Percentiles rank a stretch among this genome's conserved stretches.
Evolutionary conservation across 805 yeast genomes (phyloP).

Genomic region (Nakazawaea wyomingensis): DNA sequence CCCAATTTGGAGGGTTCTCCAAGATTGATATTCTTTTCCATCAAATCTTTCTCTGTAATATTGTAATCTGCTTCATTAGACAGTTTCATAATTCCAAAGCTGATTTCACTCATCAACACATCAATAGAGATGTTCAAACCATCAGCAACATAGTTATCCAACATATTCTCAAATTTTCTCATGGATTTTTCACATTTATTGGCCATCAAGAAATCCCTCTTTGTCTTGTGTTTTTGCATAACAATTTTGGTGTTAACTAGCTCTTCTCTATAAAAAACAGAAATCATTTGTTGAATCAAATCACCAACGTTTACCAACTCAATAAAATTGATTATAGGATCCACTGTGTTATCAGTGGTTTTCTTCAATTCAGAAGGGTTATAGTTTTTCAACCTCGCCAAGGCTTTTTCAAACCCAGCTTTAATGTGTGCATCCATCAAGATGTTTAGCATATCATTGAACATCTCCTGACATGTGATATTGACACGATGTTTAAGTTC

Average conservation of each 20-base stretch:
- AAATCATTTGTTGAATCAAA: constrained; percentile 85
- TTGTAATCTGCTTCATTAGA: constrained; percentile 47
- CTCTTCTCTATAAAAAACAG: constrained; percentile 86
- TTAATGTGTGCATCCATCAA: constrained; percentile 73
- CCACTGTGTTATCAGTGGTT: constrained; percentile 38
- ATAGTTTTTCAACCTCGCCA: constrained; percentile 62
- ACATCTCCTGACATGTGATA: constrained; percentile 49
- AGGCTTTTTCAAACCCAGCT: constrained; percentile 80
- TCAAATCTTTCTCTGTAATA: constrained; percentile 23
- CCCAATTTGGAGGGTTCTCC: constrained; percentile 58
- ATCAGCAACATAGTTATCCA: constrained; percentile 87
- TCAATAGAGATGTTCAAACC: constrained; percentile 92
- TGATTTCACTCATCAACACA: constrained; percentile 74
- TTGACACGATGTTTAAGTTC: constrained; percentile 28
- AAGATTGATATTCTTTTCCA: constrained; percentile 16
- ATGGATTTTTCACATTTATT: constrained; percentile 66
- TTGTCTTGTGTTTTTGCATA: constrained; percentile 38
- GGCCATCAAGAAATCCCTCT: constrained; percentile 72
- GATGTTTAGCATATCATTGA: constrained; percentile 56
- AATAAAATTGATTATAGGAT: constrained; percentile 80
- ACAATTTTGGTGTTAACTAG: constrained; percentile 52
- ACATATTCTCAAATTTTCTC: constrained; percentile 60
- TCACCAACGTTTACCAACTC: constrained; percentile 93
- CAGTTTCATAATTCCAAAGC: constrained; percentile 18
- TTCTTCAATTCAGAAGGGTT: constrained; percentile 45